These are phyloP conservation scores for Chaetomiaceae sp. DNA, from an alignment of 2,329 filamentous ascomycete species.

Conservation along the genomic window DNA sequence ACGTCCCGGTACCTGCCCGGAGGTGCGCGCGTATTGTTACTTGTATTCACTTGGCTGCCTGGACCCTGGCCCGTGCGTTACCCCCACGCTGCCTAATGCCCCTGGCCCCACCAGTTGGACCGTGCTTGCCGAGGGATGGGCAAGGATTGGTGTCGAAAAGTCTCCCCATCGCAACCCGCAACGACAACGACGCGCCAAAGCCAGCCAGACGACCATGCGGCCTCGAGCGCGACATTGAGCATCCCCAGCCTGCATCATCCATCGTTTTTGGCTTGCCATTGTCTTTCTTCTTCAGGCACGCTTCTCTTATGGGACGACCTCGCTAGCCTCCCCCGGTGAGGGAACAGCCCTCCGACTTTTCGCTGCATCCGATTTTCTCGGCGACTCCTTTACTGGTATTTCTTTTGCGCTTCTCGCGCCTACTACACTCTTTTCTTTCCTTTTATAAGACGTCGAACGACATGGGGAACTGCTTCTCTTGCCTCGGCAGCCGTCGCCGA, in stretches of 20 bases:
- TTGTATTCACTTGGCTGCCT: too few relatives aligned
- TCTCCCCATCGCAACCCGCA: background rate
- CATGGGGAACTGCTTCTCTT: slow-evolving; percentile 59
- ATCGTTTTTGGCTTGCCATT: background rate
- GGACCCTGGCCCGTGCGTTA: too few relatives aligned
- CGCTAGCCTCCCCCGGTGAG: slow-evolving; percentile 18
- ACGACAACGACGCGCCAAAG: too few relatives aligned
- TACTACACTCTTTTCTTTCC: slow-evolving; percentile 5
- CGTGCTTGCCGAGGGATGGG: too few relatives aligned
- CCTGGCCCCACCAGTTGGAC: too few relatives aligned
- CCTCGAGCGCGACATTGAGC: too few relatives aligned
- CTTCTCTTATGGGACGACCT: slow-evolving; percentile 24
- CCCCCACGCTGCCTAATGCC: too few relatives aligned
- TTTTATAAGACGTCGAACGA: slow-evolving; percentile 3
- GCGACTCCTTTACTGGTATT: background rate
- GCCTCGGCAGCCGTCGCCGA: slow-evolving; percentile 46
- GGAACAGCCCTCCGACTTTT: slow-evolving; percentile 6
- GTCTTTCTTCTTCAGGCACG: slow-evolving; percentile 4
- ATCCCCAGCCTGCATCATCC: background rate
- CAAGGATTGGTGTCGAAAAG: too few relatives aligned
- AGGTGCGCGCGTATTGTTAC: too few relatives aligned
- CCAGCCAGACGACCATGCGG: too few relatives aligned
- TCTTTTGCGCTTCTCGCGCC: slow-evolving; percentile 1
- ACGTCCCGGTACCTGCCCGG: too few relatives aligned
- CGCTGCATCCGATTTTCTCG: background rate